Conservation (phyloP, 768 basidiomycete species). For the Leucogyrophana mollusca region DNA sequence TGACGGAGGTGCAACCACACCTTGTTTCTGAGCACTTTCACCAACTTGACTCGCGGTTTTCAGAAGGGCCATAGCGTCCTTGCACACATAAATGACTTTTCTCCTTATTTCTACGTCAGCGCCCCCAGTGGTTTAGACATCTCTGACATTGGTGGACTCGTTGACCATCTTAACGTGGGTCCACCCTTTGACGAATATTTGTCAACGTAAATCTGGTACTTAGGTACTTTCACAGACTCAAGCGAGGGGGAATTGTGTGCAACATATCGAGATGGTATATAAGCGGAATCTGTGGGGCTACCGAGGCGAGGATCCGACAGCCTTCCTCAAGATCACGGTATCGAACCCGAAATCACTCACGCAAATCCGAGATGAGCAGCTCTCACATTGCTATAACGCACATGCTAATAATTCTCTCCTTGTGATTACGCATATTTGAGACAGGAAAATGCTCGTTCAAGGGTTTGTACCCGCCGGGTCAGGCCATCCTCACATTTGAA, state of each 20-base stretch:
- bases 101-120: conserved; percentile 92
- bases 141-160: conserved; percentile 65
- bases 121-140: conserved; percentile 80
- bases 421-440: conserved; percentile 62
- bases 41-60: neutral
- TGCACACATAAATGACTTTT: conserved; percentile 75
- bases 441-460: conserved; percentile 68
- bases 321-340: conserved; percentile 85
- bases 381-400: neutral
- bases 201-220: neutral
- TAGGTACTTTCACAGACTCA: conserved; percentile 11
- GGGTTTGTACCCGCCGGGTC: conserved; percentile 48
- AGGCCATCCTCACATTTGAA: conserved; percentile 73
- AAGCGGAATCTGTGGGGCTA: conserved; percentile 88
- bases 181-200: neutral
- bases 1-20: conserved; percentile 67
- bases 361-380: conserved; percentile 85
- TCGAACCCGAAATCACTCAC: conserved; percentile 74
- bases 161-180: conserved; percentile 73
- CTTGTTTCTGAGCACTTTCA: neutral
- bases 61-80: conserved; percentile 89
- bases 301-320: conserved; percentile 69
- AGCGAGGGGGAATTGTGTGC: conserved; percentile 39
- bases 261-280: conserved; percentile 56
- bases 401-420: conserved; percentile 7